Evolutionary conservation across 345 rosid species (phyloP), one percentile per base, ranked within the genome.

Genomic region (Linum usitatissimum): DNA sequence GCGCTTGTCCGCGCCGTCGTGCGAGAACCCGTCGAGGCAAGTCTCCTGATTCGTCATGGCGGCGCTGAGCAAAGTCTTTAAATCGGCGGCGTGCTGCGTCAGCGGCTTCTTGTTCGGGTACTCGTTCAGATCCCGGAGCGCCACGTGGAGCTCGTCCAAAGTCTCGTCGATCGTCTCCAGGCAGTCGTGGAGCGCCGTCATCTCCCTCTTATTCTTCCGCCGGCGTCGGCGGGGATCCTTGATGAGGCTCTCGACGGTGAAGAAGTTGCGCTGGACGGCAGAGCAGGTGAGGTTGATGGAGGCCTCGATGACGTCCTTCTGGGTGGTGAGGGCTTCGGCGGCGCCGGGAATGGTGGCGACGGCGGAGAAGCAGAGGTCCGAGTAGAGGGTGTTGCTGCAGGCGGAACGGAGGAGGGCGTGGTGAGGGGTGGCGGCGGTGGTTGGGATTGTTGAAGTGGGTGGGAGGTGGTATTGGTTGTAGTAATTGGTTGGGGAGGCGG

Each of bases 91-190:
- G 59, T 55, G 59, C 6, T 18, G 6, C 6, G 21, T n/a, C 9
- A 55, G 14, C 23, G 59, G 6, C 30, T 55, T 55, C 59, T 55
- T 18, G 3, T 18, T 55, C 9, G 59, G 59, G 59, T 55, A 55
- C 3, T 20, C 9, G 30, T 55, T 13, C 28, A 55, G 59, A 19
- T 55, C 59, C 28, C 2, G 28, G 9, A 9, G 30, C 3, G 59
- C 30, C 59, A 6, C 21, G 30, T 55, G 23, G 30, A 55, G 59
- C 59, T 55, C 59, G 59, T 55, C 59, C 0, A 55, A 10, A 0
- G 59, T 6, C 59, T 55, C 59, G 59, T 55, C 59, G 13, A 55
- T 55, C 59, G 59, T 55, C 59, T n/a, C 59, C 1, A 55, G 59
- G 30, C 59, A 55, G 59, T 55, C 59, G 28, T 23, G 28, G 28